Conservation (phyloP, 1,284 basidiomycete genomes). For the Exsudoporus floridanus region DNA sequence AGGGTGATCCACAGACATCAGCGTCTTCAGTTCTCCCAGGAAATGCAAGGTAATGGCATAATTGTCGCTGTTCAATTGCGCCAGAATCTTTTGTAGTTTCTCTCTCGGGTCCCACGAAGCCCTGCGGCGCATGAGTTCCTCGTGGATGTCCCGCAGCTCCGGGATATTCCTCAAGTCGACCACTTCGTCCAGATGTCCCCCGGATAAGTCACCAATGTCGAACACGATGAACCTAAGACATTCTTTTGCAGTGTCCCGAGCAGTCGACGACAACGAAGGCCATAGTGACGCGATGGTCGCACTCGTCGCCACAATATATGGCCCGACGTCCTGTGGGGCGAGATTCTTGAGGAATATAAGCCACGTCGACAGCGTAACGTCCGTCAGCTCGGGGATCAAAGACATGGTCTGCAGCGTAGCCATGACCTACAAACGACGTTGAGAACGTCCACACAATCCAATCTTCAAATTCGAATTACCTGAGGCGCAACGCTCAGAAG, state of each 20-base stretch:
- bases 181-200: conserved; percentile 68
- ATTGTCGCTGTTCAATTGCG: conserved; percentile 81
- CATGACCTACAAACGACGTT: conserved; percentile 69
- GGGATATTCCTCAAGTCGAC: conserved; percentile 74
- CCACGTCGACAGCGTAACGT: conserved; percentile 85
- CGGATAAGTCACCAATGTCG: conserved; percentile 50
- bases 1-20: conserved; percentile 56
- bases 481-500: conserved; percentile 82
- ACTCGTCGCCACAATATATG: conserved; percentile 85
- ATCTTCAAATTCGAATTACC: conserved; percentile 43
- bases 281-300: conserved; percentile 84
- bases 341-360: conserved; percentile 74
- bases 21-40: conserved; percentile 72
- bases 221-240: conserved; percentile 75
- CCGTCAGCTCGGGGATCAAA: conserved; percentile 67
- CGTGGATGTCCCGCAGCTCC: conserved; percentile 56
- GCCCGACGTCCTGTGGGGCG: conserved; percentile 71
- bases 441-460: conserved; percentile 13
- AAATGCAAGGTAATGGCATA: conserved; percentile 77
- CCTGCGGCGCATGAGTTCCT: conserved; percentile 51
- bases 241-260: conserved; percentile 55
- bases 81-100: conserved; percentile 69
- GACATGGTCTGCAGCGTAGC: conserved; percentile 94
- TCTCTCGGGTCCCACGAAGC: conserved; percentile 51
- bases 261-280: conserved; percentile 58